These are phyloP conservation scores for Penicillium vulpinum DNA, from an alignment of 2,329 filamentous ascomycete species.

Conservation along the genomic window DNA sequence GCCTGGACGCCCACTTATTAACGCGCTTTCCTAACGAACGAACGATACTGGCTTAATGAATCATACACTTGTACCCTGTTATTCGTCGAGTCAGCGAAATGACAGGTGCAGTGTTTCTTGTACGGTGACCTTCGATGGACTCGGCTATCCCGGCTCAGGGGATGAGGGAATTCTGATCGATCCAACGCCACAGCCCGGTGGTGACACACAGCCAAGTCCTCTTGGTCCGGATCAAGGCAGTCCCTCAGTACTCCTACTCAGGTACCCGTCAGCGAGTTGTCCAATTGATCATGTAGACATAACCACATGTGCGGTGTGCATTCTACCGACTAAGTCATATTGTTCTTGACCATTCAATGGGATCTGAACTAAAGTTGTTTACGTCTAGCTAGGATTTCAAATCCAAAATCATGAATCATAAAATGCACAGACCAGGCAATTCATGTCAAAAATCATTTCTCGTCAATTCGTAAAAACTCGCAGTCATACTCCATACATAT, in stretches of 20 bases:
- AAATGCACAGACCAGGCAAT: background rate
- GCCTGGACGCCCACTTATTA: background rate
- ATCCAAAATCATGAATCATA: background rate
- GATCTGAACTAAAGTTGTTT: background rate
- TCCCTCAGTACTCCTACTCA: background rate
- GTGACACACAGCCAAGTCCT: conserved; percentile 6
- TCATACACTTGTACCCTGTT: background rate
- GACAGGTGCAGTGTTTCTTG: background rate
- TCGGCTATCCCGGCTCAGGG: background rate
- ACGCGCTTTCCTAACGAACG: background rate
- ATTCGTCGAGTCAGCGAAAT: background rate
- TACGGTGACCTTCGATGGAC: background rate
- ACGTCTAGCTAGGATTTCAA: background rate
- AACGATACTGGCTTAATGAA: background rate
- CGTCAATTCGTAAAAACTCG: background rate
- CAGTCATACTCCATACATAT: background rate
- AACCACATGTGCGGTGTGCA: background rate
- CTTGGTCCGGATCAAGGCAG: background rate
- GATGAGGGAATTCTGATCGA: conserved; percentile 4
- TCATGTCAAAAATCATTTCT: background rate
- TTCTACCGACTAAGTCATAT: background rate
- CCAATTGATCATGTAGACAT: background rate
- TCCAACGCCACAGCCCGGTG: conserved; percentile 3
- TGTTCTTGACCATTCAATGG: background rate
- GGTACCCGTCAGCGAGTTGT: background rate